Evolutionary conservation across 441 rosid genomes (phyloP), one percentile per base, ranked within the genome.

Genomic region (Euphorbia corollata): DNA sequence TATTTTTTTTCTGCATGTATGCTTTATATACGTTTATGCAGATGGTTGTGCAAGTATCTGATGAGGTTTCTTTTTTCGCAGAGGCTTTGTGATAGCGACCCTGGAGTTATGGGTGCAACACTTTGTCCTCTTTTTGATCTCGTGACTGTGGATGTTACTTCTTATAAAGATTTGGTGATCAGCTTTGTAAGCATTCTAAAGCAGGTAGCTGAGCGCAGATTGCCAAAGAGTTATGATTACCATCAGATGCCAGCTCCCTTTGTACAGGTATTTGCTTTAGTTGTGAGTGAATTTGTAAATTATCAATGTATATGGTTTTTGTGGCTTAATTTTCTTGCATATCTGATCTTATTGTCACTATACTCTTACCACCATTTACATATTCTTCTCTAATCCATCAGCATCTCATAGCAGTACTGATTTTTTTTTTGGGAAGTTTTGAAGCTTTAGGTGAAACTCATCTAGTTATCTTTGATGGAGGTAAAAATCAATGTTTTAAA

Each of bases 201-300:
- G 68, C 99, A 93, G 80, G 95, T 93, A 45, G 83, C 90, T 18
- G 99, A 89, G 77, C 90, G 85, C 50, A 84, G 95, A 73, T 77
- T 91, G 81, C 89, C 97, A 0, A 93, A 93, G 90, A 75, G 80
- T 76, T 93, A 87, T 43, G 99, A 91, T 76, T 93, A 91, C 74
- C 99, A 93, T 80, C 89, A 83, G 75, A 84, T 91, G 89, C 96
- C 99, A 18, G 97, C 99, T 74, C 99, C 99, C 8, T 93, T 91
- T 80, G 86, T 94, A 71, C 99, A 88, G 97, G 99, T 94, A 73
- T 47, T 55, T 58, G 54, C 48, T 27, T 55, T 59, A 15, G 6
- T 59, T 68, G 24, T 48, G 11, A 27, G n/a, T 27, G 5, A 47
- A 8, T 18, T 4, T 27, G 5, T 47, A 9, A 9, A 54, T 11